These are phyloP conservation scores for Rhododendron vialii DNA, from an alignment of 148 eudicot genomes.

Conservation along the genomic window DNA sequence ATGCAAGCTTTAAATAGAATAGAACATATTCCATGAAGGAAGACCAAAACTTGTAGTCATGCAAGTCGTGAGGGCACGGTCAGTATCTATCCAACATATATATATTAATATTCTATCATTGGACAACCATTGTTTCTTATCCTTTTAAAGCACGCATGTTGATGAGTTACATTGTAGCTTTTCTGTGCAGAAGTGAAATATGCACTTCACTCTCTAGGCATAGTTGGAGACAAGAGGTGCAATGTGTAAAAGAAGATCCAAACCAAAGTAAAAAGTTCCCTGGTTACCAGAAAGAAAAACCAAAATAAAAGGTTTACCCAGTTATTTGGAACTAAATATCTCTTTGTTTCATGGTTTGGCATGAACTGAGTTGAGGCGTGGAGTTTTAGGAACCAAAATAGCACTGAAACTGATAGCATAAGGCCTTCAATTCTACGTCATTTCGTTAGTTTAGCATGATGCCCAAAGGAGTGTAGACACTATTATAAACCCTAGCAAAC, in stretches of 20 bases:
- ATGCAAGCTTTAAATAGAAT: background rate
- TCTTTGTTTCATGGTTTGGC: background rate
- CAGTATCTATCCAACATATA: background rate
- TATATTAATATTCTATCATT: background rate
- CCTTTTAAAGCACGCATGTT: background rate
- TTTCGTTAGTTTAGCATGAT: background rate
- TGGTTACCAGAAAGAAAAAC: background rate
- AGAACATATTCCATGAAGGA: background rate
- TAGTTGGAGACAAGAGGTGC: background rate
- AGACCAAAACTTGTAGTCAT: background rate
- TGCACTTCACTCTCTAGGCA: background rate
- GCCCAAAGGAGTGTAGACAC: background rate
- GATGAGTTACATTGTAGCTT: background rate
- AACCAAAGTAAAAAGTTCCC: background rate
- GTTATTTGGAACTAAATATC: background rate
- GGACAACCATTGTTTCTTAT: background rate
- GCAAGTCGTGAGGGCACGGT: background rate
- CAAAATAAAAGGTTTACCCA: background rate
- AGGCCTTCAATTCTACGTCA: background rate
- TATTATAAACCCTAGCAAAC: background rate
- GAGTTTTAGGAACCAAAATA: background rate
- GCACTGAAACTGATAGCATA: background rate
- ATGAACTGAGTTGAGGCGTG: background rate
- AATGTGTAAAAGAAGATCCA: background rate
- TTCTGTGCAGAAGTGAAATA: background rate